Conservation (phyloP, 2,329 filamentous ascomycete genomes). For the Lecanosticta acicola region DNA sequence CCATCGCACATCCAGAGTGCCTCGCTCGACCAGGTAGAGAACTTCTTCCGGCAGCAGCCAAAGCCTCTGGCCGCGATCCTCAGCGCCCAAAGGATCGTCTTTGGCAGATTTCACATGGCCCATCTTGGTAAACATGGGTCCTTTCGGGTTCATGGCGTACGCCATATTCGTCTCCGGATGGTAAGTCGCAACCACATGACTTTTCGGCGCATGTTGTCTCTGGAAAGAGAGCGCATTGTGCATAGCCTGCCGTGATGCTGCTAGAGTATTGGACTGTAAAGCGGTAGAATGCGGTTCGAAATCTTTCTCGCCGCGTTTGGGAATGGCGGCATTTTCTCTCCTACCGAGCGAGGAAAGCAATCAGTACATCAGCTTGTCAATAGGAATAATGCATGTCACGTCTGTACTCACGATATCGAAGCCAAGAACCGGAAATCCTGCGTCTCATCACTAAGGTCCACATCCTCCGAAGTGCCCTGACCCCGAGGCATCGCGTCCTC, state of each 20-base stretch:
- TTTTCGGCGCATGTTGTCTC: conserved; percentile 64
- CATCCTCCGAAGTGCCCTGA: conserved; percentile 64
- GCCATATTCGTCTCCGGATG: conserved; percentile 57
- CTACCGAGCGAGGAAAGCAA: too few species aligned
- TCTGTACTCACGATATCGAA: conserved; percentile 43
- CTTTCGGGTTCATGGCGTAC: conserved; percentile 65
- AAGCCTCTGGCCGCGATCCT: conserved; percentile 37
- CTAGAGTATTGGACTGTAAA: conserved; percentile 70
- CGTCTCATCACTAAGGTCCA: conserved; percentile 69
- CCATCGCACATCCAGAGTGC: conserved; percentile 83
- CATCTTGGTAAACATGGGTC: conserved; percentile 68
- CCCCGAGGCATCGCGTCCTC: conserved; percentile 32
- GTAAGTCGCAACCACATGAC: conserved; percentile 65
- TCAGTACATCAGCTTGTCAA: not conserved
- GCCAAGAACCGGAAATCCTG: conserved; percentile 79
- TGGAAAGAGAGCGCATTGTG: conserved; percentile 77
- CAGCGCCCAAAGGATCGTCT: conserved; percentile 38
- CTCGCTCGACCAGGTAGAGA: conserved; percentile 81
- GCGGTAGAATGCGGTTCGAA: conserved; percentile 89
- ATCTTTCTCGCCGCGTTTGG: conserved; percentile 92
- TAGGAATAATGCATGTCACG: not conserved
- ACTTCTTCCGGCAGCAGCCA: conserved; percentile 92
- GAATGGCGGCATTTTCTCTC: conserved; percentile 51
- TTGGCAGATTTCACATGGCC: conserved; percentile 59
- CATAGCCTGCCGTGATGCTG: conserved; percentile 79